Evolutionary conservation across 1,284 basidiomycete genomes (phyloP), one percentile per base, ranked within the genome.

Genomic region (Cyathus pygmaeus): DNA sequence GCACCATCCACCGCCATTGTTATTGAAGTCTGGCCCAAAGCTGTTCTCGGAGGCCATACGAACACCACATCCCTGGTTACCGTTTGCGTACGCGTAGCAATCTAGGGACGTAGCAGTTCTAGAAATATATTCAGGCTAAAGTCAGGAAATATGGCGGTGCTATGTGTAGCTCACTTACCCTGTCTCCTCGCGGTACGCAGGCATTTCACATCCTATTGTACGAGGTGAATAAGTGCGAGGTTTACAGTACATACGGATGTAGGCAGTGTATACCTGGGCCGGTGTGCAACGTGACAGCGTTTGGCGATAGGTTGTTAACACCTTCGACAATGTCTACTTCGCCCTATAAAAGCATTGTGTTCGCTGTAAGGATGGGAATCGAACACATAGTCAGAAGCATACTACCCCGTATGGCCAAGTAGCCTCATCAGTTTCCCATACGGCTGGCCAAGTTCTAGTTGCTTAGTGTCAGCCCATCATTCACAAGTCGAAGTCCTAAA

Each of bases 51-150:
- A 72, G 9, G 77, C 78, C 24, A 84, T 76, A 49, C 75, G 68
- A 33, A 89, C 87, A 9, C 85, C 85, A 66, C 89, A 91, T 0
- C 89, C 89, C 3, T 79, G 69, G 70, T 90, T 88, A 46, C 77
- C 79, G 66, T 85, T 83, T 27, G 77, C 78, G 55, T 70, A 67
- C 24, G 79, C 78, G 62, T 84, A 76, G 67, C 87, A 89, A 62
- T 83, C 77, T 49, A 74, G 76, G n/a, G 68, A 66, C 7, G 69
- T 64, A 5, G 76, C 46, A 11, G 69, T 67, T 15, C 78, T 79
- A n/a, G n/a, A n/a, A n/a, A n/a, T n/a, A 49, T 26, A 3, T 21
- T 19, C 47, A 21, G 17, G 47, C 19, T 15, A n/a, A 49, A 49
- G n/a, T 26, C 15, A 3, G 7, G n/a, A n/a, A n/a, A n/a, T n/a